Conservation (phyloP, 2,329 filamentous ascomycete genomes). For the Venturiaceae sp. region DNA sequence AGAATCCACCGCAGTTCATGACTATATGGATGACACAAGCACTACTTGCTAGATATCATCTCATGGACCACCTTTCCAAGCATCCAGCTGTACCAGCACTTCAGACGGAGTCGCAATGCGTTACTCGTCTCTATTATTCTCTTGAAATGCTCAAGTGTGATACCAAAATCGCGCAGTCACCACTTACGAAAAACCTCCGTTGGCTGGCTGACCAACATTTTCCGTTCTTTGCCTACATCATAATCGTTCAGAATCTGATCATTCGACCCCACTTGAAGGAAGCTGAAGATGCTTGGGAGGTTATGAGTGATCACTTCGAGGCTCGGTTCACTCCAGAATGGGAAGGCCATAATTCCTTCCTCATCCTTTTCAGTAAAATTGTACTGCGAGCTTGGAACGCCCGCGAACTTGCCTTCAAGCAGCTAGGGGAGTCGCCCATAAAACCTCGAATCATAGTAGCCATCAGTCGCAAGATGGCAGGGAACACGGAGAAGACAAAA, state of each 20-base stretch:
- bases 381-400: constrained; percentile 56
- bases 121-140: constrained; percentile 21
- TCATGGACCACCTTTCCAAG: constrained; percentile 39
- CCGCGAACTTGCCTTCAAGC: constrained; percentile 20
- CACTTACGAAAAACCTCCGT: constrained; percentile 28
- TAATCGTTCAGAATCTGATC: constrained; percentile 33
- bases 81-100: constrained; percentile 8
- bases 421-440: constrained; percentile 10
- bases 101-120: constrained; percentile 16
- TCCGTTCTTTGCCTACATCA: constrained; percentile 39
- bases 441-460: constrained; percentile 18
- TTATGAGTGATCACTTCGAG: constrained; percentile 36
- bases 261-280: constrained; percentile 23
- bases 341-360: constrained; percentile 14
- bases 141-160: constrained; percentile 36
- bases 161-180: constrained; percentile 32
- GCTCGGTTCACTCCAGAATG: constrained; percentile 20
- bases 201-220: constrained; percentile 38
- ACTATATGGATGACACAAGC: constrained; percentile 35
- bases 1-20: constrained; percentile 32
- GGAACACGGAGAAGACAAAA: not conserved
- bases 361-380: constrained; percentile 39
- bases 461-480: constrained; percentile 16
- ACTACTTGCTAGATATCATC: constrained; percentile 37
- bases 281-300: constrained; percentile 30